These are phyloP conservation scores for Pseudogymnoascus sp. DNA, from an alignment of 2,329 filamentous ascomycete genomes.

Conservation along the genomic window DNA sequence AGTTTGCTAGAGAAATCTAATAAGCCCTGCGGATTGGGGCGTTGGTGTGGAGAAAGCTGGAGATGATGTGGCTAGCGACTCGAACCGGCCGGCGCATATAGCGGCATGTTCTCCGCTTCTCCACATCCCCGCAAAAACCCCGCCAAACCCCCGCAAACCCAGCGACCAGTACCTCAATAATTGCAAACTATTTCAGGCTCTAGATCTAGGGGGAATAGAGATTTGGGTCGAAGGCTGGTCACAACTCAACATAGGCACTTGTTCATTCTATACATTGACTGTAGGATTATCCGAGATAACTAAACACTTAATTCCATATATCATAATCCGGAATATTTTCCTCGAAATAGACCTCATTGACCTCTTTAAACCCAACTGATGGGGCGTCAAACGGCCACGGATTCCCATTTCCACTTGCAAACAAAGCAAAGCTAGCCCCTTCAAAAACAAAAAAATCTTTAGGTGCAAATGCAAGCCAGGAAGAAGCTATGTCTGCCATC, in stretches of 20 bases:
- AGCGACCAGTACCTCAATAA: background rate
- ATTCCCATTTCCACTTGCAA: slow-evolving; percentile 20
- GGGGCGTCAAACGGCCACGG: slow-evolving; percentile 18
- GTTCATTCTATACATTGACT: background rate
- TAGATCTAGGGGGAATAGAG: background rate
- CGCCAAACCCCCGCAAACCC: background rate
- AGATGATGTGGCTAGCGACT: background rate
- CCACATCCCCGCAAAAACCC: background rate
- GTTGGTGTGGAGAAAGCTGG: background rate
- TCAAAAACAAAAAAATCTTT: slow-evolving; percentile 18
- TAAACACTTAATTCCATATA: slow-evolving; percentile 6
- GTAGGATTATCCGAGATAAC: background rate
- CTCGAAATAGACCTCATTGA: slow-evolving; percentile 15
- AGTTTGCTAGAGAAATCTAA: background rate
- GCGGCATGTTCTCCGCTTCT: background rate
- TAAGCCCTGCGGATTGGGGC: background rate
- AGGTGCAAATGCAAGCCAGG: slow-evolving; percentile 19
- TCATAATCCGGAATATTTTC: slow-evolving; percentile 13
- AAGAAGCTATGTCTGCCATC: slow-evolving; percentile 14
- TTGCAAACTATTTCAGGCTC: background rate
- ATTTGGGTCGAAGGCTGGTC: background rate
- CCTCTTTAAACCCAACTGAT: slow-evolving; percentile 17
- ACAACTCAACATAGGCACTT: background rate
- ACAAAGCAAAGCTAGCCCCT: slow-evolving; percentile 18
- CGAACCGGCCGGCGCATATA: background rate